Evolutionary conservation across 768 basidiomycete genomes (phyloP).

Genomic region (Cubamyces sp.): DNA sequence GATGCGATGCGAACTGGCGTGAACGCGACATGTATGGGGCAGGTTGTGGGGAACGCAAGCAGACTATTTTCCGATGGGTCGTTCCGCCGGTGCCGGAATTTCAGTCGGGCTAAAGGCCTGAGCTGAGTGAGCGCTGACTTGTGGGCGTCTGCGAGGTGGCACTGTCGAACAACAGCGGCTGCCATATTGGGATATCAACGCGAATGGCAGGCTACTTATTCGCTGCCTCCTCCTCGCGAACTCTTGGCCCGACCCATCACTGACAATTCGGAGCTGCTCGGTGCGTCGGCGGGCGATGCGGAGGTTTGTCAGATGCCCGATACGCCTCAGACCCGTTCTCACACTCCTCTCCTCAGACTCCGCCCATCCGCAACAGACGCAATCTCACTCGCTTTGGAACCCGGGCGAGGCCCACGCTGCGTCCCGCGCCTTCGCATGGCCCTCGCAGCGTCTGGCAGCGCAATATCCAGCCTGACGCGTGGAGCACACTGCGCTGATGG

Average conservation of each 20-base stretch:
- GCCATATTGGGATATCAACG: slow-evolving; percentile 11
- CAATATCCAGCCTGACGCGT: slow-evolving; percentile 7
- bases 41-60: slow-evolving; percentile 6
- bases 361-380: slow-evolving; percentile 17
- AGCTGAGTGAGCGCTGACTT: not conserved
- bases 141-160: slow-evolving; percentile 21
- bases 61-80: not conserved
- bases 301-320: slow-evolving; percentile 15
- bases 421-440: slow-evolving; percentile 3
- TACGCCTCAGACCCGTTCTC: slow-evolving; percentile 3
- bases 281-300: slow-evolving; percentile 6
- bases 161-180: slow-evolving; percentile 23
- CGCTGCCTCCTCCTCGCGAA: slow-evolving; percentile 3
- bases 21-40: not conserved
- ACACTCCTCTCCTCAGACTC: slow-evolving; percentile 12
- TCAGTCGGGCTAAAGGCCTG: not conserved
- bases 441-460: not conserved
- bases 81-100: not conserved
- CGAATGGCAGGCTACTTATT: slow-evolving; percentile 22
- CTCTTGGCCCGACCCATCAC: slow-evolving; percentile 16
- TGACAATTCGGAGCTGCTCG: slow-evolving; percentile 8
- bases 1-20: slow-evolving; percentile 6
- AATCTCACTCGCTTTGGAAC: slow-evolving; percentile 17
- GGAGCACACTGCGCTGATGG: slow-evolving; percentile 18
- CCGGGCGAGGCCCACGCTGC: slow-evolving; percentile 13